Conservation (phyloP, 768 basidiomycete species). For the Boletus edulis region DNA sequence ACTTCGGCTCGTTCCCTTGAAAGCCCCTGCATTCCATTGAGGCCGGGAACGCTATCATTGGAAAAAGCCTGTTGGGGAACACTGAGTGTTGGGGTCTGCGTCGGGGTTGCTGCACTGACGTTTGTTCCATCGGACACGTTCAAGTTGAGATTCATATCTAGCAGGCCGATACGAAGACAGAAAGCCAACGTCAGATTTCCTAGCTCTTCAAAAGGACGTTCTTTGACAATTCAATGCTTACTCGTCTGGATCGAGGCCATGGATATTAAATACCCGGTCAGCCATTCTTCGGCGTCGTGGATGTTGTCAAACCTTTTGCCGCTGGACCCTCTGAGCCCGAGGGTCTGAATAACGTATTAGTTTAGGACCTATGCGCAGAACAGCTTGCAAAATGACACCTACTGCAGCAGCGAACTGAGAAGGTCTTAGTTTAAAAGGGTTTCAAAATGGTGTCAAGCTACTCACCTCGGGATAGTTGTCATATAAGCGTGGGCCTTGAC, state of each 20-base stretch:
- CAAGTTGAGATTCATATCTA: slow-evolving; percentile 20
- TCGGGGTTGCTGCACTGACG: slow-evolving; percentile 3
- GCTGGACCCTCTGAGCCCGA: slow-evolving; percentile 31
- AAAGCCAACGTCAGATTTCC: background rate
- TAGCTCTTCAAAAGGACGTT: background rate
- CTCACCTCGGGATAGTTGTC: slow-evolving; percentile 29
- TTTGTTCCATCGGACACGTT: slow-evolving; percentile 12
- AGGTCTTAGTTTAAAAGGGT: background rate
- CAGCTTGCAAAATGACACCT: background rate
- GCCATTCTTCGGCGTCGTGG: slow-evolving; percentile 26
- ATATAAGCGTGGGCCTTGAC: slow-evolving; percentile 33
- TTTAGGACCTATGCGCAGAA: background rate
- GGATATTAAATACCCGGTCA: slow-evolving; percentile 7
- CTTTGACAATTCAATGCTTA: slow-evolving; percentile 6
- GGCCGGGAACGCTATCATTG: background rate
- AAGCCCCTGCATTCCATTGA: background rate
- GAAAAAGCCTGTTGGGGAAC: background rate
- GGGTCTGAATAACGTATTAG: slow-evolving; percentile 15
- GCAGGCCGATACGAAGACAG: background rate
- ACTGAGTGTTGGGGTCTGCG: background rate
- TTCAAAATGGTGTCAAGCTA: background rate
- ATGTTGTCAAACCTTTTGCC: slow-evolving; percentile 33
- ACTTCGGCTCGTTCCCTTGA: background rate
- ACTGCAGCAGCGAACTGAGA: slow-evolving; percentile 27
- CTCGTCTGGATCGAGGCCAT: slow-evolving; percentile 14